phyloP scores from a whole-genome alignment of 495 filamentous ascomycete species.

The Darksidea phi region DNA sequence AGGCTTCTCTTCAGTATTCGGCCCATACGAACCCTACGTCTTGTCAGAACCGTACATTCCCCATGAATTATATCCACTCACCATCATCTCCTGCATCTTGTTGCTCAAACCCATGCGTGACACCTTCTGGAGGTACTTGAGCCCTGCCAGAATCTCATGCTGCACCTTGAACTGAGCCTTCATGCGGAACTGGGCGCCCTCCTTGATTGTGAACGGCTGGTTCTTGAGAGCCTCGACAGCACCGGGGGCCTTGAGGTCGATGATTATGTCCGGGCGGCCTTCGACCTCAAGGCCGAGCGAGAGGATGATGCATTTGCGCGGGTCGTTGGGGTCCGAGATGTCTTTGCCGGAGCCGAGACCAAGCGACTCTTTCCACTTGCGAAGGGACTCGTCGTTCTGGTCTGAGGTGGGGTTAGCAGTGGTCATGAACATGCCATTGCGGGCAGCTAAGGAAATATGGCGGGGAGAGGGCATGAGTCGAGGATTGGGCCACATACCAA shows the following conservation, averaged over 20 bases:
- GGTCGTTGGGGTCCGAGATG: conserved; percentile 66
- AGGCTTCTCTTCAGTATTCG: conserved; percentile 80
- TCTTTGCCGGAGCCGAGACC: conserved; percentile 64
- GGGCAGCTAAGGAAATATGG: neutral
- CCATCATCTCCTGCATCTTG: conserved; percentile 97
- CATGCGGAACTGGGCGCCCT: conserved; percentile 88
- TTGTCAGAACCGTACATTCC: conserved; percentile 38
- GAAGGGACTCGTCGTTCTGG: conserved; percentile 82
- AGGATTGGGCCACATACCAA: conserved; percentile 63
- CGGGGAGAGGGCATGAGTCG: conserved; percentile 7
- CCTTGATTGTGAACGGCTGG: conserved; percentile 95
- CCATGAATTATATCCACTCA: conserved; percentile 39
- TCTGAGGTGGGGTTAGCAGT: conserved; percentile 45
- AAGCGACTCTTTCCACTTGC: conserved; percentile 95
- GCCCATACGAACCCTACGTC: conserved; percentile 75
- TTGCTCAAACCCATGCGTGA: conserved; percentile 81
- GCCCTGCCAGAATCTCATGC: conserved; percentile 87
- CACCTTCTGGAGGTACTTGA: conserved; percentile 92
- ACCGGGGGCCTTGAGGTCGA: conserved; percentile 68
- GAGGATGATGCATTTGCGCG: conserved; percentile 82
- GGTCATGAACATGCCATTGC: neutral
- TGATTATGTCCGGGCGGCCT: conserved; percentile 77
- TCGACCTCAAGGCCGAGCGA: conserved; percentile 77
- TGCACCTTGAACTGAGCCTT: conserved; percentile 90
- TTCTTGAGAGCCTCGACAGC: conserved; percentile 71